Base-by-base conservation (phyloP, 2,329 filamentous ascomycete genomes). In the Grosmannia huntii region DNA sequence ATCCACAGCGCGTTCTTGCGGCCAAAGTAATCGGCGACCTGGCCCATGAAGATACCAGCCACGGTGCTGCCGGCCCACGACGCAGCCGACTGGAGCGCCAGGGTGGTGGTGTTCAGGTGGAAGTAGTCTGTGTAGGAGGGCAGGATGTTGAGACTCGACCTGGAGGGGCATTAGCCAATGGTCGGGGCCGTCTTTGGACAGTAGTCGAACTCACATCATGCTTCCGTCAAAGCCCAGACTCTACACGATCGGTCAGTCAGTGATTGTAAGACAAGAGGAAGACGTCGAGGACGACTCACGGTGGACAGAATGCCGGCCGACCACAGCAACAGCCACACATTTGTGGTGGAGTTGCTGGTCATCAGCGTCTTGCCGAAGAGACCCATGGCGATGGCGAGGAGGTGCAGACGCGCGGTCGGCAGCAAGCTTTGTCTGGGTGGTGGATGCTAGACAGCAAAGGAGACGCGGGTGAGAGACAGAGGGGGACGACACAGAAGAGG, bases 121-220 rank as follows among this genome's bases (percentile, higher is more conserved):
- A 71, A 71, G 58, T 71, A 71, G 23, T 65, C 62, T 1, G 59
- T 62, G 60, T 71, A 72, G 1, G 64, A 62, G 9, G 68, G 67
- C 65, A 72, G 63, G 19, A 71, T 66, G 52, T 69, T 70, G 46
- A 72, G 60, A 16, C 48, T 44, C 27, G 50, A 52, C 50, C 50
- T 52, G 48, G 23, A 14, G 7, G 25, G 53, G 9, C 33, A 41
- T 50, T 50, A 27, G 48, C 48, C 2, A 11, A 14, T 27, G 48
- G 19, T 5, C 36, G 38, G 7, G 23, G 36, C 25, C 25, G 12
- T 38, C 52, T 23, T 6, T 19, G 27, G 52, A 21, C 12, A 11
- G 6, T 9, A 14, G 21, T 14, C 5, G 21, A 48, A 12, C 33
- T 33, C 21, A 55, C 50, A 52, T 52, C 50, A 52, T 52, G 19